Percentiles rank a stretch among this genome's conserved stretches.
Evolutionary conservation across 129 eudicot genomes (phyloP).

Genomic region (Flaveria sonorensis): DNA sequence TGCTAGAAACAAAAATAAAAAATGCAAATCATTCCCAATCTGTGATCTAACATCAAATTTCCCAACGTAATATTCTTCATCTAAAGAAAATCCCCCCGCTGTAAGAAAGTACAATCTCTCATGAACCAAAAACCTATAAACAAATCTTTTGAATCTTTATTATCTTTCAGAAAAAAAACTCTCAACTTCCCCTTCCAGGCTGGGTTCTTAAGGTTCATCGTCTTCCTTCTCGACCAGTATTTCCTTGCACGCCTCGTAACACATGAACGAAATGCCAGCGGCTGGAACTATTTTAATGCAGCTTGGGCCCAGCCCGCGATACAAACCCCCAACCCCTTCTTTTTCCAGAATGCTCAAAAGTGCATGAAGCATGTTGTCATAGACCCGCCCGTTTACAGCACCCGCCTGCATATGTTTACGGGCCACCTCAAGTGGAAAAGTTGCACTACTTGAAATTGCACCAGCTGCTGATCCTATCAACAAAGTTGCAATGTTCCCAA

Average conservation of each 20-base stretch:
- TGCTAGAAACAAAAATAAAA: too few species aligned
- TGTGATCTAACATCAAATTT: slow-evolving; percentile 2
- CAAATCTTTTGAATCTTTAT: slow-evolving; percentile 27
- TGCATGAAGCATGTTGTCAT: slow-evolving; percentile 80
- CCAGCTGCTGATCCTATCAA: slow-evolving; percentile 88
- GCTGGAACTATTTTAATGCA: slow-evolving; percentile 87
- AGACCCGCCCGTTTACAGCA: slow-evolving; percentile 69
- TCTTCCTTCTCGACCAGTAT: slow-evolving; percentile 68
- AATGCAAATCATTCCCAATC: neutral
- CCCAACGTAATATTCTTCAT: neutral
- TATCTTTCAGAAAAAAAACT: slow-evolving; percentile 9
- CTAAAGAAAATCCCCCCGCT: neutral
- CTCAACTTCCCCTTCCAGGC: neutral
- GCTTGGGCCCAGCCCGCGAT: slow-evolving; percentile 83
- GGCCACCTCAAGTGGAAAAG: slow-evolving; percentile 91
- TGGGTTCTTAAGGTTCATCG: slow-evolving; percentile 20
- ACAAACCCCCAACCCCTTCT: slow-evolving; percentile 68
- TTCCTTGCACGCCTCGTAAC: slow-evolving; percentile 82
- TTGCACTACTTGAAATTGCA: slow-evolving; percentile 89
- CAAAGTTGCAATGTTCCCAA: slow-evolving; percentile 75
- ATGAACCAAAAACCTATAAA: slow-evolving; percentile 7
- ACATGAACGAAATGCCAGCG: slow-evolving; percentile 93
- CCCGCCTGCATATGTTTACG: slow-evolving; percentile 95
- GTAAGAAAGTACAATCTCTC: slow-evolving; percentile 6
- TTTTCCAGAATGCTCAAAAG: slow-evolving; percentile 66